A percentile compares a stretch with the other conserved stretches of the same genome.
Conservation (phyloP, 108 stramenopile species). For the Conticribra guillardii region DNA sequence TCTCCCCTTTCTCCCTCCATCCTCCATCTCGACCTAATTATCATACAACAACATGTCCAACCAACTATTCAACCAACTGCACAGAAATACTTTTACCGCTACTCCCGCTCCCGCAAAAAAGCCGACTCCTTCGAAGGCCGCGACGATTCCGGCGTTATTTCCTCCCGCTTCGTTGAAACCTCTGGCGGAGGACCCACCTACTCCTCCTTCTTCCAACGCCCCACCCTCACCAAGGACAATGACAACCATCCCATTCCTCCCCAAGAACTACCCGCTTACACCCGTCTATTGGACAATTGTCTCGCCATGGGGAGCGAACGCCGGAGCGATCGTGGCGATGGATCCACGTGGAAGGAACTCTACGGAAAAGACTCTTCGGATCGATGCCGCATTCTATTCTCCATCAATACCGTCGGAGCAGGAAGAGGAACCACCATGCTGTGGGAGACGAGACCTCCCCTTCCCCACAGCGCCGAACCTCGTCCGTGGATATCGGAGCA, state of each 20-base stretch:
- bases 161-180: conserved; percentile 71
- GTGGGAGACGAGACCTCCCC: conserved; percentile 84
- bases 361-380: conserved; percentile 58
- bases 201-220: conserved; percentile 52
- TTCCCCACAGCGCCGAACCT: conserved; percentile 60
- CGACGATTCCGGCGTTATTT: conserved; percentile 87
- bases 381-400: conserved; percentile 85
- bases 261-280: conserved; percentile 47
- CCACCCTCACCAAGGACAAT: too few relatives aligned
- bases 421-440: conserved; percentile 83
- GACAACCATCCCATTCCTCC: conserved; percentile 27
- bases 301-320: conserved; percentile 77
- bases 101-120: conserved; percentile 80
- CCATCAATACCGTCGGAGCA: conserved; percentile 85
- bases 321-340: conserved; percentile 57
- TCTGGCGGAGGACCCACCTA: conserved; percentile 60
- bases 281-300: conserved; percentile 79
- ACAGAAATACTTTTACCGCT: conserved; percentile 92
- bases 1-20: too few relatives aligned
- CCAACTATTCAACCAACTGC: too few relatives aligned
- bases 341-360: conserved; percentile 75
- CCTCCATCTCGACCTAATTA: conserved; percentile 20
- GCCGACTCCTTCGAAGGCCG: conserved; percentile 91
- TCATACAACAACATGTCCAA: conserved; percentile 4
- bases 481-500: conserved; percentile 84